Percentiles rank a stretch among this genome's conserved stretches.
phyloP scores from a whole-genome alignment of 2,329 filamentous ascomycete species.

The Aspergillus sp. region DNA sequence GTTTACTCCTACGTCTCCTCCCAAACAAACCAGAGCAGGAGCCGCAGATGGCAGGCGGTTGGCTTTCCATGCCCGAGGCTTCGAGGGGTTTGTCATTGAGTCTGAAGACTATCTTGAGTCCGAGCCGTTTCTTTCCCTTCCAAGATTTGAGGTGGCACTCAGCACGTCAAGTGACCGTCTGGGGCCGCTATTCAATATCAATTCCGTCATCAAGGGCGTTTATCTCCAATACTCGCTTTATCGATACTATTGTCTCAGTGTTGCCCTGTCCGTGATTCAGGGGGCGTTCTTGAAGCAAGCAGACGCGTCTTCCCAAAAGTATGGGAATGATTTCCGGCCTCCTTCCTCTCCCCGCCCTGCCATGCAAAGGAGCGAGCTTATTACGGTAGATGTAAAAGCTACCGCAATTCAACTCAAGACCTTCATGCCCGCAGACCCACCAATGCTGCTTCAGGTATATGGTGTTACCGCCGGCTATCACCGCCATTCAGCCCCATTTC shows the following conservation, averaged over 20 bases:
- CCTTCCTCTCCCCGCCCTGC: slow-evolving; percentile 28
- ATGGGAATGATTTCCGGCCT: slow-evolving; percentile 19
- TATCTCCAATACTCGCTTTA: slow-evolving; percentile 89
- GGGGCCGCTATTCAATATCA: slow-evolving; percentile 83
- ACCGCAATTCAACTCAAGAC: slow-evolving; percentile 84
- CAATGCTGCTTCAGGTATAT: slow-evolving; percentile 86
- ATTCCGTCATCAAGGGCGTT: slow-evolving; percentile 75
- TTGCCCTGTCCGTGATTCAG: slow-evolving; percentile 73
- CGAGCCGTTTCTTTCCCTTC: slow-evolving; percentile 82
- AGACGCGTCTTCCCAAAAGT: slow-evolving; percentile 12
- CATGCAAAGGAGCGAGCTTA: slow-evolving; percentile 57
- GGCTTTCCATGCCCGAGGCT: slow-evolving; percentile 73
- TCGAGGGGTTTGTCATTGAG: slow-evolving; percentile 91
- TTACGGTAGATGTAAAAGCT: slow-evolving; percentile 79
- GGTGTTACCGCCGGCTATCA: slow-evolving; percentile 79
- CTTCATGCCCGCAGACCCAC: slow-evolving; percentile 83
- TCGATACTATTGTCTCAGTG: slow-evolving; percentile 83
- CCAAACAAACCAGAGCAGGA: slow-evolving; percentile 39
- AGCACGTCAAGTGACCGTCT: slow-evolving; percentile 83
- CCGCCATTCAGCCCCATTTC: slow-evolving; percentile 81
- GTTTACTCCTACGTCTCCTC: slow-evolving; percentile 53
- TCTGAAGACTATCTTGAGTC: slow-evolving; percentile 78
- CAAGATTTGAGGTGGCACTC: slow-evolving; percentile 81
- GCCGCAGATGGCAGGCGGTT: slow-evolving; percentile 77
- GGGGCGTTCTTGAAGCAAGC: slow-evolving; percentile 58